Evolutionary conservation across 768 basidiomycete genomes (phyloP), one percentile per base, ranked within the genome.

Genomic region (Xerocomus potaroensis): DNA sequence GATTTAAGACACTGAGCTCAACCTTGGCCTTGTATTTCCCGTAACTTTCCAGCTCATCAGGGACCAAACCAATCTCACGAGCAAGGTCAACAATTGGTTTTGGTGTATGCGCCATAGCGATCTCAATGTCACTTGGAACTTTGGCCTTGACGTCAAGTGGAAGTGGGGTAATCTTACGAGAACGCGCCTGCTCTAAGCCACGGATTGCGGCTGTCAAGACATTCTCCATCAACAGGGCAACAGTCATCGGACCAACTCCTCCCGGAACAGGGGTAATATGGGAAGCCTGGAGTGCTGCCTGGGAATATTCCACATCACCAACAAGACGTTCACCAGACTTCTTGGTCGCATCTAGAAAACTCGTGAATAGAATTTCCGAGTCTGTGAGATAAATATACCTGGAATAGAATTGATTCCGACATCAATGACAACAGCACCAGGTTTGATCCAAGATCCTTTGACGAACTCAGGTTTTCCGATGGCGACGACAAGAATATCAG

Each of bases 191-290:
- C 54, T 87, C 80, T 78, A 87, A 93, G 41, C 82, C 76, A 42
- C 89, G 82, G 65, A 88, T 78, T 19, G 94, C 93, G 39, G 91
- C 86, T 53, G 76, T 72, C 55, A 91, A 71, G 2, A 94, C 95
- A 69, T 98, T 99, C 61, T 83, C 79, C 94, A 99, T 97, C 53
- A 99, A 82, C 73, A 97, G 77, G 18, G 96, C 96, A 48, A 99
- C 96, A 12, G 96, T 99, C 94, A 98, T 96, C n/a, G 96, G 96
- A 11, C 96, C 96, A 43, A 99, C 96, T 47, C 96, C 96, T 66
- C 96, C 96, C 0, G 96, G 96, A 21, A 99, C 96, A 18, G 96
- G 96, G 0, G 96, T 99, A 59, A 99, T 96, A 68, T 86, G 72
- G 2, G 90, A 88, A 2, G 96, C 95, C 48, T 86, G 80, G 36